A percentile compares a stretch with the other conserved stretches of the same genome.
These are phyloP conservation scores for Porphyra umbilicalis DNA, from an alignment of 31 red algal genomes.

Conservation along the genomic window DNA sequence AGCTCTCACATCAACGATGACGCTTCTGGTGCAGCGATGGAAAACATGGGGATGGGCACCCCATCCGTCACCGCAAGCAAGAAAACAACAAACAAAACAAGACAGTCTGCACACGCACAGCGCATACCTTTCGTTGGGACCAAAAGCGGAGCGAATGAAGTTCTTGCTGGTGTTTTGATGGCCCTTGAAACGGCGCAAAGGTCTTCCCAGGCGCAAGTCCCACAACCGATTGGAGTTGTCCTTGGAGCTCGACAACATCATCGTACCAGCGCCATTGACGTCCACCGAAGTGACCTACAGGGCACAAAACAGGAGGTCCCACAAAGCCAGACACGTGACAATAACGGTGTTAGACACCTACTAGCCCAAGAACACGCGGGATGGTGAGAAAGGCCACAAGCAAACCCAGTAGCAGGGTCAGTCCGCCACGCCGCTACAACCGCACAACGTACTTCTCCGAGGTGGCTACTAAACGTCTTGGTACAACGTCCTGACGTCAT, in stretches of 20 bases:
- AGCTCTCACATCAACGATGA: no score
- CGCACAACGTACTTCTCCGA: slow-evolving; percentile 43
- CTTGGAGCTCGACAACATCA: slow-evolving; percentile 86
- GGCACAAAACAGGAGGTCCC: not conserved
- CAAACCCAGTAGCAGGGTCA: no score
- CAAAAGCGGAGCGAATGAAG: slow-evolving; percentile 85
- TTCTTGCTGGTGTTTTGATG: slow-evolving; percentile 99
- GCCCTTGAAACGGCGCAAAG: slow-evolving; percentile 85
- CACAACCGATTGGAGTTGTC: slow-evolving; percentile 99
- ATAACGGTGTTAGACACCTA: not conserved
- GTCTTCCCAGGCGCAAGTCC: slow-evolving; percentile 70
- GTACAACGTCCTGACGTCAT: slow-evolving; percentile 83
- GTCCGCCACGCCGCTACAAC: no score
- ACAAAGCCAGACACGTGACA: not conserved
- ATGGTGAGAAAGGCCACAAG: no score
- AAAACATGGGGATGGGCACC: no score
- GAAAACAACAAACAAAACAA: not conserved
- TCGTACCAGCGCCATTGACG: slow-evolving; percentile 60
- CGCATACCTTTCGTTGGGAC: slow-evolving; percentile 51
- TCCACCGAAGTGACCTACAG: slow-evolving; percentile 77
- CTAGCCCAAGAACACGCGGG: not conserved
- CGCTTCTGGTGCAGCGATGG: no score
- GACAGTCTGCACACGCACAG: no score
- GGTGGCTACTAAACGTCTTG: slow-evolving; percentile 68
- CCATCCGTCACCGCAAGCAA: no score